Evolutionary conservation across 2,329 filamentous ascomycete species (phyloP).

Genomic region (Xylaria sp.): DNA sequence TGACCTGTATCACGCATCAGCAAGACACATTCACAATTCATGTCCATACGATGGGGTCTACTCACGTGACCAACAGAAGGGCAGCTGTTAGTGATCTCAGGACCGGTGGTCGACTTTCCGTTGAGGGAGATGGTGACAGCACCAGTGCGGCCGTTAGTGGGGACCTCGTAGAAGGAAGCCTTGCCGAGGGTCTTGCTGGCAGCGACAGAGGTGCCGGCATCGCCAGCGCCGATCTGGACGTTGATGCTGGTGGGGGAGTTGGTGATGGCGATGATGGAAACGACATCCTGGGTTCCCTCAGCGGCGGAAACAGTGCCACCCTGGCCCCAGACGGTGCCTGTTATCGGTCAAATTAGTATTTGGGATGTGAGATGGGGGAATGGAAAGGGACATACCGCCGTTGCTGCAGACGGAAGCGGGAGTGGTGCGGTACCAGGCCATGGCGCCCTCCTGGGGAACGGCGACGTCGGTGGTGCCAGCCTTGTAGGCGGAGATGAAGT

Average conservation of each 20-base stretch:
- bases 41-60: neutral
- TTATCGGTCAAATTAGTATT: neutral
- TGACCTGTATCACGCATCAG: slow-evolving; percentile 25
- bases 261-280: slow-evolving; percentile 40
- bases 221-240: slow-evolving; percentile 35
- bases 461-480: slow-evolving; percentile 34
- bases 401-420: slow-evolving; percentile 31
- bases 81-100: slow-evolving; percentile 33
- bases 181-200: slow-evolving; percentile 29
- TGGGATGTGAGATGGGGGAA: too few species aligned
- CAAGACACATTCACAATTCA: neutral
- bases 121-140: slow-evolving; percentile 37
- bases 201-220: slow-evolving; percentile 27
- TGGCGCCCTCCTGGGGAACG: slow-evolving; percentile 25
- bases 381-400: slow-evolving; percentile 31
- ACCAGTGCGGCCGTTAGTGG: slow-evolving; percentile 36
- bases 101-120: slow-evolving; percentile 35
- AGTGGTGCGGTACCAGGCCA: slow-evolving; percentile 30
- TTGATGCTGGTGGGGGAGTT: slow-evolving; percentile 32
- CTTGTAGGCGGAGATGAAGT: slow-evolving; percentile 48
- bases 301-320: slow-evolving; percentile 32
- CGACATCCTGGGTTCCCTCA: slow-evolving; percentile 37
- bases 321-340: slow-evolving; percentile 38
- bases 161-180: slow-evolving; percentile 35
- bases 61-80: slow-evolving; percentile 29